Evolutionary conservation across 2,329 filamentous ascomycete species (phyloP).

Genomic region (Beauveria caledonica): DNA sequence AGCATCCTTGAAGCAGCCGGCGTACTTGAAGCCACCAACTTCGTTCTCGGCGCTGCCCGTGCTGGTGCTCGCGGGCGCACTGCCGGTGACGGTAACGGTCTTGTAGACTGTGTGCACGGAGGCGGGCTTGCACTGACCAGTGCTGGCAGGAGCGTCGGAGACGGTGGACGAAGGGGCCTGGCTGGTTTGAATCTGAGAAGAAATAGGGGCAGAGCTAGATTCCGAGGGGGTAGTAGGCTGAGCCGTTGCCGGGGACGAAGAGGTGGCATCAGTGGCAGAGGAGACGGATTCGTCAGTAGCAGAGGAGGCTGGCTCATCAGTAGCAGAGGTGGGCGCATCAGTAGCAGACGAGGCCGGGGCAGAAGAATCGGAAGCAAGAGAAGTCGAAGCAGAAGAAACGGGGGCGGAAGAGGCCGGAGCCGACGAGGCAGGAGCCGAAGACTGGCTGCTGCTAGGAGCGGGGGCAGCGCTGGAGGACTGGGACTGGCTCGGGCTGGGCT

Average conservation of each 20-base stretch:
- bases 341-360: not conserved
- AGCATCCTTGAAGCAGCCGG: constrained; percentile 36
- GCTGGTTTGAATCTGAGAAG: not conserved
- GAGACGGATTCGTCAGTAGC: not conserved
- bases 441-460: not conserved
- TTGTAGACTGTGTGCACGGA: constrained; percentile 33
- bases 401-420: not conserved
- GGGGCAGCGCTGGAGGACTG: not conserved
- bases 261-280: not conserved
- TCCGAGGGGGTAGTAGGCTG: constrained; percentile 3
- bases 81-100: constrained; percentile 37
- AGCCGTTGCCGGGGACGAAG: not conserved
- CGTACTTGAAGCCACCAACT: constrained; percentile 27
- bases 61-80: constrained; percentile 15
- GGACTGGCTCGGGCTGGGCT: not conserved
- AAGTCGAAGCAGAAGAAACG: not conserved
- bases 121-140: constrained; percentile 18
- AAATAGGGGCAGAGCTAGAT: not conserved
- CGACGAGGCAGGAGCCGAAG: not conserved
- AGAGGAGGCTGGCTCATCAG: not conserved
- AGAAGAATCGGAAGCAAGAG: not conserved
- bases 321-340: not conserved
- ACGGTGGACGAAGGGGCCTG: constrained; percentile 16
- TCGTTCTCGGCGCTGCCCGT: constrained; percentile 11
- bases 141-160: constrained; percentile 11